Evolutionary conservation across 2,329 filamentous ascomycete species (phyloP), one percentile per base, ranked within the genome.

Genomic region (Thelonectria rubi): DNA sequence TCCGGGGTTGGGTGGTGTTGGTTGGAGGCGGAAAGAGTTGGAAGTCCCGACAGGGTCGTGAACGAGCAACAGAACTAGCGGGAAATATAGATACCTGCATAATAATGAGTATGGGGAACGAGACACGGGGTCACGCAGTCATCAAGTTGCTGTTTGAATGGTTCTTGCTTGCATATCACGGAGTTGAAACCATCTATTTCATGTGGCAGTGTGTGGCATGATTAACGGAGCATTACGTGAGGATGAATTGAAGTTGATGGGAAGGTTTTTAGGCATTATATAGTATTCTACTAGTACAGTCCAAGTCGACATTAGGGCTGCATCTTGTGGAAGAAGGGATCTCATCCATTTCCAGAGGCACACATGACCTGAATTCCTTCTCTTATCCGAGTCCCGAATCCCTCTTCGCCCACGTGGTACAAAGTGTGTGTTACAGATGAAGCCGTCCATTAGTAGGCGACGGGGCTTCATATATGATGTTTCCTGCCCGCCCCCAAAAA

Each of bases 81-180:
- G 60, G 51, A 40, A 43, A 40, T 56, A 56, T 69, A 60, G 63
- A 67, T 62, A 60, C 60, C 49, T 65, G 58, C 67, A 70, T 57
- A 52, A 48, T 69, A 67, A 70, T 64, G 60, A 61, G 65, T 64
- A 71, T 63, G 64, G 59, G 26, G 49, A 56, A 61, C 48, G 34
- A 55, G 45, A 51, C 48, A 48, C 26, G 26, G 43, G 18, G 42
- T 21, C 42, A 37, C 15, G 8, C 24, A 30, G 10, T 30, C 30
- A 34, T 56, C 46, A n/a, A 46, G 47, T 53, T 50, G 17, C 47
- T 34, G 24, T 39, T 61, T 42, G 43, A 45, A 46, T 14, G 34
- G 40, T 48, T 57, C 34, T 59, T 52, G 9, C 39, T 52, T 56
- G 60, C 51, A 59, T 55, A 47, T 56, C 40, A 65, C 54, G 52